A percentile compares a stretch with the other conserved stretches of the same genome.
Evolutionary conservation across 1,139 yeast species (phyloP).

Genomic region (Blastobotrys aristatus): DNA sequence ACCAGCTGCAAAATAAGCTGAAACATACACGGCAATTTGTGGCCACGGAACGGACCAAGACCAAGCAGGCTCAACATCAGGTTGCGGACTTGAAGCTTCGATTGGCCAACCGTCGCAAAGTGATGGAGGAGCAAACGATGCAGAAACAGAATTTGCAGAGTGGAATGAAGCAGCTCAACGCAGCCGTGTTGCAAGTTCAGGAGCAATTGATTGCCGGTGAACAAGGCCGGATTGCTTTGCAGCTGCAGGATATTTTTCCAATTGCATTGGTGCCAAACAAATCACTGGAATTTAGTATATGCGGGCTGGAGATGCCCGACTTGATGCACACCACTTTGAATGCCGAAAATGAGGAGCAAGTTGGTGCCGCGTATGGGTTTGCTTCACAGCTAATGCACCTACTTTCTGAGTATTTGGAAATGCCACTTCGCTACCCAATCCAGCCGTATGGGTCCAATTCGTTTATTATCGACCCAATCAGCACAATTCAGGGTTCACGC

Average conservation of each 20-base stretch:
- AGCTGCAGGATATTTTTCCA: constrained; percentile 32
- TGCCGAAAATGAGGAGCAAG: constrained; percentile 33
- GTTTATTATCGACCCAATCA: constrained; percentile 47
- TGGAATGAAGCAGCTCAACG: not conserved
- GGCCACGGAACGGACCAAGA: constrained; percentile 13
- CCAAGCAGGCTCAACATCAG: constrained; percentile 12
- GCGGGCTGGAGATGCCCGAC: constrained; percentile 30
- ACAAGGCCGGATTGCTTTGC: constrained; percentile 26
- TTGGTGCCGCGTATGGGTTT: constrained; percentile 49
- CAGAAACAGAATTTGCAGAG: not conserved
- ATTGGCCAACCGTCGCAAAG: constrained; percentile 2
- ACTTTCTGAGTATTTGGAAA: constrained; percentile 41
- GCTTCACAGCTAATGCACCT: constrained; percentile 42
- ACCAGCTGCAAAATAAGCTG: constrained; percentile 15
- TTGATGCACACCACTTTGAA: constrained; percentile 19
- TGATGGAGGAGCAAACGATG: constrained; percentile 9
- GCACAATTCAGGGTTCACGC: constrained; percentile 42
- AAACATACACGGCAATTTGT: constrained; percentile 12
- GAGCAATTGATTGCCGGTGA: constrained; percentile 19
- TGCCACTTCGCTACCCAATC: constrained; percentile 49
- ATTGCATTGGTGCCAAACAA: constrained; percentile 29
- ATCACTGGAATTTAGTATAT: constrained; percentile 35
- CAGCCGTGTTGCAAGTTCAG: constrained; percentile 7
- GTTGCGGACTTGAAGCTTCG: constrained; percentile 9
- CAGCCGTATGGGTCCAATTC: constrained; percentile 48